Evolutionary conservation across 495 filamentous ascomycete species (phyloP).

Genomic region (Coniosporium apollinis): DNA sequence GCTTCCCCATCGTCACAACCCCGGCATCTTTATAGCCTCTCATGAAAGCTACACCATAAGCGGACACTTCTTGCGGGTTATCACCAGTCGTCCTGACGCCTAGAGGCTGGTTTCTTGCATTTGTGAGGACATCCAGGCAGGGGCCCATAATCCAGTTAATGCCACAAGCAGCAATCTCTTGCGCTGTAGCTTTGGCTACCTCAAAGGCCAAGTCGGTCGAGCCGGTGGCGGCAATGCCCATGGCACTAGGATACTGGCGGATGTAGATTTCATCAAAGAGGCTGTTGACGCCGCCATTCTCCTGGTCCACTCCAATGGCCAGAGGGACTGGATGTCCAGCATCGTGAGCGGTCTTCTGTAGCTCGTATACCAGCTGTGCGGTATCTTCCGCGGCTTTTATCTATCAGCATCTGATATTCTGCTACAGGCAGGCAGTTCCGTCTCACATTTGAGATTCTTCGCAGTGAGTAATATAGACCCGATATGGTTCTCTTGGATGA

Average conservation of each 20-base stretch:
- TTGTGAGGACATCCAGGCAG: conserved; percentile 78
- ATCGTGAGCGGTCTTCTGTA: conserved; percentile 74
- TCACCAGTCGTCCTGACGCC: conserved; percentile 72
- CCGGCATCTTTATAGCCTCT: conserved; percentile 80
- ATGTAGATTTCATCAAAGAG: conserved; percentile 84
- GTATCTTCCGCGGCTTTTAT: conserved; percentile 63
- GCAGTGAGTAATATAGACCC: conserved; percentile 73
- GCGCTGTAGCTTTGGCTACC: conserved; percentile 71
- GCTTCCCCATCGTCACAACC: conserved; percentile 72
- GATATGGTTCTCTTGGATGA: conserved; percentile 73
- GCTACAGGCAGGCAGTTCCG: too few species aligned
- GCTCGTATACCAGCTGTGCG: conserved; percentile 60
- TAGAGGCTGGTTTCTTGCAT: conserved; percentile 70
- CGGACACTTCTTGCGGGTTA: conserved; percentile 78
- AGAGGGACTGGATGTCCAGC: conserved; percentile 74
- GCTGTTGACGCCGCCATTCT: conserved; percentile 91
- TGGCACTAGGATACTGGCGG: conserved; percentile 77
- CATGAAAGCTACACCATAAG: conserved; percentile 73
- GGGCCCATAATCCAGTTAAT: conserved; percentile 86
- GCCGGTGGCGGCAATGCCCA: conserved; percentile 77
- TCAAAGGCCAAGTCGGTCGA: conserved; percentile 61
- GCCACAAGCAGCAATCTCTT: conserved; percentile 70
- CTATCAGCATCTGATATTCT: neutral
- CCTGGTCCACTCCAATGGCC: conserved; percentile 73
- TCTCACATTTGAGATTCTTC: conserved; percentile 76